Evolutionary conservation across 2,329 filamentous ascomycete genomes (phyloP).

Genomic region (Claviceps capensis): DNA sequence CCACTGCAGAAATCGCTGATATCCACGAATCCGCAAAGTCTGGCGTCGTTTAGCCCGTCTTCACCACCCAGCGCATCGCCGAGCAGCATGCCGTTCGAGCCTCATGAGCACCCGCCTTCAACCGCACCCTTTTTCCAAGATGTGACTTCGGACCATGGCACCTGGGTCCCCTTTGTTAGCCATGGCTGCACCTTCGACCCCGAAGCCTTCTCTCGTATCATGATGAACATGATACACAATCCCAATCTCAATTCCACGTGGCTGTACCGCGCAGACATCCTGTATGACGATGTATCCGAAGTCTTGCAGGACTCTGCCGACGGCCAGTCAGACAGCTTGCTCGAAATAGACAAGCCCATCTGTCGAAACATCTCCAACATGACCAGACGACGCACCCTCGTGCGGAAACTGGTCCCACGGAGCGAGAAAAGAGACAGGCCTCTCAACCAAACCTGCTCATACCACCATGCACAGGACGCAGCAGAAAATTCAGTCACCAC

Average conservation of each 20-base stretch:
- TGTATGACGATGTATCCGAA: constrained; percentile 24
- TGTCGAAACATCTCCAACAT: constrained; percentile 13
- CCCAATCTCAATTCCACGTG: constrained; percentile 69
- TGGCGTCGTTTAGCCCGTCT: neutral
- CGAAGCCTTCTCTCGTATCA: constrained; percentile 49
- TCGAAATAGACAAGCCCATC: constrained; percentile 2
- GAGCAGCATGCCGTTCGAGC: constrained; percentile 15
- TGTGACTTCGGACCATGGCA: constrained; percentile 5
- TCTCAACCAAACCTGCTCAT: constrained; percentile 70
- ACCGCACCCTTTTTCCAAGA: constrained; percentile 16
- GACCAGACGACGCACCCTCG: constrained; percentile 45
- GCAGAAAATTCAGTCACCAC: constrained; percentile 13
- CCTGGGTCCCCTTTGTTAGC: constrained; percentile 41
- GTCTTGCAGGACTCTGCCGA: constrained; percentile 2
- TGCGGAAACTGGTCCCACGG: constrained; percentile 68
- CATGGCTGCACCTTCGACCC: constrained; percentile 49
- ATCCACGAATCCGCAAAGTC: too few species aligned
- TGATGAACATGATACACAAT: constrained; percentile 63
- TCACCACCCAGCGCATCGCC: neutral
- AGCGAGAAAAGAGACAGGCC: constrained; percentile 64
- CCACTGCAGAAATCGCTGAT: too few species aligned
- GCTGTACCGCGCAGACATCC: constrained; percentile 66
- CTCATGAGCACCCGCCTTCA: constrained; percentile 15
- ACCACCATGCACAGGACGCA: constrained; percentile 34
- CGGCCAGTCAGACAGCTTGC: neutral